Percentiles rank a stretch among this genome's conserved stretches.
These are phyloP conservation scores for Trichocladium uniseriatum DNA, from an alignment of 495 filamentous ascomycete genomes.

Conservation along the genomic window DNA sequence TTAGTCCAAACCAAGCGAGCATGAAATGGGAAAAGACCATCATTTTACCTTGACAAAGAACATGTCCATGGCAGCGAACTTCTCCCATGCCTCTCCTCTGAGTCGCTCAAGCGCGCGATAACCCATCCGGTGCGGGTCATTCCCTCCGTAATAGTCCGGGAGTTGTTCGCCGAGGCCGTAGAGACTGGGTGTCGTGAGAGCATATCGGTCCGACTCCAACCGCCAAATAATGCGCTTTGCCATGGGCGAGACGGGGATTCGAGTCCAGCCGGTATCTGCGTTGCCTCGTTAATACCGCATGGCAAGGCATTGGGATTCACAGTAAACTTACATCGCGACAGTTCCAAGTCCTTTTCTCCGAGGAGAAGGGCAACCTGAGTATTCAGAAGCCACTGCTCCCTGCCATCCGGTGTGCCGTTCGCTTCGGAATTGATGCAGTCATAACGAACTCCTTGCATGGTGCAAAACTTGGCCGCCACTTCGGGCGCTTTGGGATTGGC, in stretches of 20 bases:
- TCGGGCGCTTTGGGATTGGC: slow-evolving; percentile 39
- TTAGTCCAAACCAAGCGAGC: slow-evolving; percentile 17
- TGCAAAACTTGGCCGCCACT: slow-evolving; percentile 41
- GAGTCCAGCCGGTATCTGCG: slow-evolving; percentile 61
- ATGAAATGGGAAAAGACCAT: background rate
- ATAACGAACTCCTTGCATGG: slow-evolving; percentile 43
- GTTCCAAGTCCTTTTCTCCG: slow-evolving; percentile 64
- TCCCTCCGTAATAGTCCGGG: slow-evolving; percentile 31
- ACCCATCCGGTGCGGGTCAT: slow-evolving; percentile 32
- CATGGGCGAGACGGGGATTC: slow-evolving; percentile 35
- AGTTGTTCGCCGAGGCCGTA: slow-evolving; percentile 38
- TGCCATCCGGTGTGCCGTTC: slow-evolving; percentile 36
- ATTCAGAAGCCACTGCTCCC: slow-evolving; percentile 69
- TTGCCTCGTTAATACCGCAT: background rate
- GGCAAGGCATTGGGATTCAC: background rate
- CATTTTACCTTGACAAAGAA: slow-evolving; percentile 65
- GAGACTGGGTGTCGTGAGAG: slow-evolving; percentile 36
- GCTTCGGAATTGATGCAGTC: slow-evolving; percentile 44
- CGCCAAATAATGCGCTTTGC: slow-evolving; percentile 44
- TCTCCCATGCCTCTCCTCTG: slow-evolving; percentile 35
- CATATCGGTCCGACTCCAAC: slow-evolving; percentile 40
- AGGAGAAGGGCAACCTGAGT: slow-evolving; percentile 65
- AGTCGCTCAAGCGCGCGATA: slow-evolving; percentile 32
- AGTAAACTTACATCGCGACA: slow-evolving; percentile 57
- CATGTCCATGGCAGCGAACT: slow-evolving; percentile 48